Evolutionary conservation across 441 rosid genomes (phyloP).

Genomic region (Croton laevigatus): DNA sequence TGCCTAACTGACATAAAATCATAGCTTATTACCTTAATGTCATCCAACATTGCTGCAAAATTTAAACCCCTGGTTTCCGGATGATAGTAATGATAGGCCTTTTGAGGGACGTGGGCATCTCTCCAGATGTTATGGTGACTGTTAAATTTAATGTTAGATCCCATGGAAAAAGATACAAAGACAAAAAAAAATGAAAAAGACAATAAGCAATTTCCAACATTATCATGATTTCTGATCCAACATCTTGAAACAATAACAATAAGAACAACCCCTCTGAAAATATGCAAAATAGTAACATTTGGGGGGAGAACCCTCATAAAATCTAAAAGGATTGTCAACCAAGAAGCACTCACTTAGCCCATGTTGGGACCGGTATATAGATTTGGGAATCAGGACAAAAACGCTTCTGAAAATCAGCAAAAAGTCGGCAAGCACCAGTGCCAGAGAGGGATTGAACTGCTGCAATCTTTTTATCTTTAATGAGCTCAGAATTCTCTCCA

Average conservation of each 20-base stretch:
- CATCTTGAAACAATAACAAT: not conserved
- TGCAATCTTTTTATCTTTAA: conserved; percentile 81
- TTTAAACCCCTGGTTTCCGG: conserved; percentile 80
- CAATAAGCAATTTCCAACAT: conserved; percentile 5
- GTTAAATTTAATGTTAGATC: conserved; percentile 29
- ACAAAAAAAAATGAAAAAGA: not conserved
- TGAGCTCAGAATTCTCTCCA: conserved; percentile 74
- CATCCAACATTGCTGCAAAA: conserved; percentile 84
- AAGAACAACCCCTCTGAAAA: not conserved
- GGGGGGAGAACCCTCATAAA: not conserved
- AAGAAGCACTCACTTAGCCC: conserved; percentile 74
- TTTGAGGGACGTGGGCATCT: conserved; percentile 86
- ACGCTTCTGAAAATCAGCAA: conserved; percentile 94
- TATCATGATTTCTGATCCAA: not conserved
- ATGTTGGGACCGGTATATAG: conserved; percentile 88
- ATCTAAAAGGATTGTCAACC: not conserved
- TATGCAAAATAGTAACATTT: no score
- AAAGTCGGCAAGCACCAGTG: conserved; percentile 91
- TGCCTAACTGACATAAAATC: not conserved
- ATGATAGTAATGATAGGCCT: conserved; percentile 81
- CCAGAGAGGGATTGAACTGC: conserved; percentile 93
- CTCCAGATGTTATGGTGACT: conserved; percentile 99
- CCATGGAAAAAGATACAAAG: conserved; percentile 3
- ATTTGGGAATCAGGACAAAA: conserved; percentile 83
- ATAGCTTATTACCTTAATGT: conserved; percentile 57